A percentile compares a stretch with the other conserved stretches of the same genome.
These are phyloP conservation scores for Cytospora chrysosperma DNA, from an alignment of 2,329 filamentous ascomycete genomes.

Conservation along the genomic window DNA sequence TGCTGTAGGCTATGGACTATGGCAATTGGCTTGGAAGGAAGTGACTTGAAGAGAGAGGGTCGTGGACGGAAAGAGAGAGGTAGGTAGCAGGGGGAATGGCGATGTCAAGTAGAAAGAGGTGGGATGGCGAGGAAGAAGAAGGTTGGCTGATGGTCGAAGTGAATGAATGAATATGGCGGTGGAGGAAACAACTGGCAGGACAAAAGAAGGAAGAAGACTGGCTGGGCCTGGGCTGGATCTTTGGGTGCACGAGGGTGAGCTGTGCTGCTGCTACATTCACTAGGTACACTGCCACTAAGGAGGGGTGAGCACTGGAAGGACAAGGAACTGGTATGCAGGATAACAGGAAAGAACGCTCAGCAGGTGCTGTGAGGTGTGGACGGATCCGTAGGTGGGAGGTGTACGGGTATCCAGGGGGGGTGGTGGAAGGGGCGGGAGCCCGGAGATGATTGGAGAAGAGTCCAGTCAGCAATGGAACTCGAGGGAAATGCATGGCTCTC, in stretches of 20 bases:
- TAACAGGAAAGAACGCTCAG: neutral
- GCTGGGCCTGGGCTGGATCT: constrained; percentile 9
- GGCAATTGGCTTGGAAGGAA: constrained; percentile 17
- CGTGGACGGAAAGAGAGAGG: constrained; percentile 22
- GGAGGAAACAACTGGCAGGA: constrained; percentile 26
- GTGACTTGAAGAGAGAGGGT: constrained; percentile 20
- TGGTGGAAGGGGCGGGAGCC: neutral
- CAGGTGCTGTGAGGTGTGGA: neutral
- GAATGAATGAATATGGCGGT: constrained; percentile 19
- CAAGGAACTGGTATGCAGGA: constrained; percentile 19
- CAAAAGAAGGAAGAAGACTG: constrained; percentile 26
- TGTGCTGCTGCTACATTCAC: neutral
- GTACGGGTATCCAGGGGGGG: neutral
- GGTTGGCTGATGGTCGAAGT: constrained; percentile 19
- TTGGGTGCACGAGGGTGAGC: constrained; percentile 9
- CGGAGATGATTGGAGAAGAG: neutral
- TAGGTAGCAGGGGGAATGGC: constrained; percentile 7
- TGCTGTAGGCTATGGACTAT: constrained; percentile 11
- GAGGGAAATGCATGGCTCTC: constrained; percentile 13
- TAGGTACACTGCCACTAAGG: neutral
- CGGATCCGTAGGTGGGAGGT: neutral
- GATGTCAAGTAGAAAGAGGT: constrained; percentile 22
- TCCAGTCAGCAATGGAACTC: constrained; percentile 14
- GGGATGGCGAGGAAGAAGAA: constrained; percentile 19
- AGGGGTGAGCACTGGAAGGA: constrained; percentile 12